These are phyloP conservation scores for Chalciporus pseudorubinellus DNA, from an alignment of 768 basidiomycete genomes.

Conservation along the genomic window DNA sequence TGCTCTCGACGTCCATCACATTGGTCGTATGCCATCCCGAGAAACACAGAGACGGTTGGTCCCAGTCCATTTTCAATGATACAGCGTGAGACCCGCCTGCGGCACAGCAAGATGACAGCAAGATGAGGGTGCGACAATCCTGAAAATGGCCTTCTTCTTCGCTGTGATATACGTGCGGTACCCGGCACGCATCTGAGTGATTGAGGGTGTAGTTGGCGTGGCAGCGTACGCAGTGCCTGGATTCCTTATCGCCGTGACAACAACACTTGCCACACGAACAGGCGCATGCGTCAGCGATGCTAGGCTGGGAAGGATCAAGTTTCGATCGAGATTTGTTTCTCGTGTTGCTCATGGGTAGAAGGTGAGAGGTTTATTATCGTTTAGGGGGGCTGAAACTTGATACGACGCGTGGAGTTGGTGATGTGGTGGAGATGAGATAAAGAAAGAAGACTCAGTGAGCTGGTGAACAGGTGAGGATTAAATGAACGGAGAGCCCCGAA, in stretches of 20 bases:
- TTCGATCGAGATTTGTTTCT: no score
- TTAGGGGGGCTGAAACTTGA: no score
- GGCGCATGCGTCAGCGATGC: neutral
- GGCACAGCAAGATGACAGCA: neutral
- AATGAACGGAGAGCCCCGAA: no score
- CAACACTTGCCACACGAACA: neutral
- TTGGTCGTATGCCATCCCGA: neutral
- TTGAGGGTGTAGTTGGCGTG: neutral
- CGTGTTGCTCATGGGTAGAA: no score
- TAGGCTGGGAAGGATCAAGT: no score
- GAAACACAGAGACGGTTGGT: neutral
- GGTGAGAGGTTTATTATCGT: no score
- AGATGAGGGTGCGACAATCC: neutral
- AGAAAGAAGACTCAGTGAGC: no score
- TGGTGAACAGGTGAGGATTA: no score
- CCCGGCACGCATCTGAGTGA: neutral
- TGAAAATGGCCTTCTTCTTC: neutral
- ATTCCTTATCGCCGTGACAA: neutral
- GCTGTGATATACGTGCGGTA: neutral
- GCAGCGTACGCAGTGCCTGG: neutral
- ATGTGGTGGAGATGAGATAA: no score
- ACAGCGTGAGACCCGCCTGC: neutral
- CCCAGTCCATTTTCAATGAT: neutral
- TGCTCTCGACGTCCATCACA: neutral
- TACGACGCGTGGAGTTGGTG: no score